Evolutionary conservation across 345 rosid genomes (phyloP), one percentile per base, ranked within the genome.

Genomic region (Pistacia vera): DNA sequence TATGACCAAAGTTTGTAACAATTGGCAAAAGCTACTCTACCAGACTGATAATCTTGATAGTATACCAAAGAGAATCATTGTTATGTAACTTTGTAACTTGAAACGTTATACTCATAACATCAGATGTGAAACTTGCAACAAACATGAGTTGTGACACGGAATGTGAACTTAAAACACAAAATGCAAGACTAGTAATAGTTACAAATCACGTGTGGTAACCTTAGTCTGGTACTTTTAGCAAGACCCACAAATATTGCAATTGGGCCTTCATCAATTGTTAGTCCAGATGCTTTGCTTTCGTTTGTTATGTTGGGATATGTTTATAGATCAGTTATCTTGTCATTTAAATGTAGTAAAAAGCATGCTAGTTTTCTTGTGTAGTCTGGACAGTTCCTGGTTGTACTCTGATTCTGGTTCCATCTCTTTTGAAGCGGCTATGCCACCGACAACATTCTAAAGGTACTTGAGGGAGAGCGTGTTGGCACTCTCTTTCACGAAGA

Each of bases 401-500:
- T 44, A 66, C 18, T 41, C 54, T 51, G 56, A 63, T 63, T 55
- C 58, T 66, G 71, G 36, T 73, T 56, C 74, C 67, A 20, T 49
- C 18, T 56, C 12, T 64, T 74, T 58, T 78, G 71, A 72, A 88
- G 91, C 72, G 91, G 91, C 69, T 88, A 66, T 84, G 84, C 83
- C 20, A 74, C 82, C 2, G 85, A 81, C 77, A 88, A 74, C 77
- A 81, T 88, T 28, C 12, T 81, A 52, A 88, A 83, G 81, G 91
- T 84, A 59, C 89, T 88, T 63, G 79, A 86, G 76, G 91, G 91
- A 74, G 81, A 86, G 60, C 72, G 67, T 57, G 28, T 81, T 28
- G 91, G 91, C 57, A 88, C 91, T 55, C 84, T 88, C 25, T 88
- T 88, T 74, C 91, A 88, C 67, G 75, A 80, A 78, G 84, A 86